phyloP scores from a whole-genome alignment of 225 moss, liverwort and hornwort genomes.

The Neckera pumila region DNA sequence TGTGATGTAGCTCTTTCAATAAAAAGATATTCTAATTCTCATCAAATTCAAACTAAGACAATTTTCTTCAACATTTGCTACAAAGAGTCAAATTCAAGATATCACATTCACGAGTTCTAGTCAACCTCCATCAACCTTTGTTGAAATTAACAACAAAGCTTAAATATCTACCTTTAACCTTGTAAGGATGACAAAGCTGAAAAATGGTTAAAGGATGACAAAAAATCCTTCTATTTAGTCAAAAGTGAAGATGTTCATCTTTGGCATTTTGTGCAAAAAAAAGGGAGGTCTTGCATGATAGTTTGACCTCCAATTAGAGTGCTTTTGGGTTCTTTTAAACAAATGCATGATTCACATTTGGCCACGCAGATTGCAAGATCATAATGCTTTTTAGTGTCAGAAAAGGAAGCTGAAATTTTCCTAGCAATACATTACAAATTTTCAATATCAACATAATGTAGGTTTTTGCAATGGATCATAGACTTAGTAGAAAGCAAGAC shows the following conservation, averaged over 20 bases:
- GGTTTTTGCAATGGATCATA: too few relatives aligned
- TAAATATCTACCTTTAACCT: not conserved
- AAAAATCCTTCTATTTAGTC: rapidly evolving
- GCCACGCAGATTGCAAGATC: too few relatives aligned
- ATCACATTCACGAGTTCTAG: not conserved
- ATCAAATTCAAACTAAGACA: not conserved
- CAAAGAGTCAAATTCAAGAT: not conserved
- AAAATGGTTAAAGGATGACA: not conserved
- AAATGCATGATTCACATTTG: too few relatives aligned
- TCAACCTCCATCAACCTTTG: not conserved
- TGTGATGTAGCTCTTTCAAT: not conserved
- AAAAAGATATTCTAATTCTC: not conserved
- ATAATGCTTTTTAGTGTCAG: too few relatives aligned
- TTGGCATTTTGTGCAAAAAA: not conserved
- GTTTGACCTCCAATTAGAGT: not conserved
- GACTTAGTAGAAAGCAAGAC: too few relatives aligned
- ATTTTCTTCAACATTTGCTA: not conserved
- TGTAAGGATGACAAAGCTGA: rapidly evolving
- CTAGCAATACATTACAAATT: too few relatives aligned
- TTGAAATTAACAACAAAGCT: not conserved
- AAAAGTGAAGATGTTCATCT: not conserved
- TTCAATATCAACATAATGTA: too few relatives aligned
- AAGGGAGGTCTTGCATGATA: not conserved
- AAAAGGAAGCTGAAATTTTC: too few relatives aligned
- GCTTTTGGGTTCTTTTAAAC: not conserved